phyloP scores from a whole-genome alignment of 2,329 filamentous ascomycete genomes.

The Tolypocladium ophioglossoides region DNA sequence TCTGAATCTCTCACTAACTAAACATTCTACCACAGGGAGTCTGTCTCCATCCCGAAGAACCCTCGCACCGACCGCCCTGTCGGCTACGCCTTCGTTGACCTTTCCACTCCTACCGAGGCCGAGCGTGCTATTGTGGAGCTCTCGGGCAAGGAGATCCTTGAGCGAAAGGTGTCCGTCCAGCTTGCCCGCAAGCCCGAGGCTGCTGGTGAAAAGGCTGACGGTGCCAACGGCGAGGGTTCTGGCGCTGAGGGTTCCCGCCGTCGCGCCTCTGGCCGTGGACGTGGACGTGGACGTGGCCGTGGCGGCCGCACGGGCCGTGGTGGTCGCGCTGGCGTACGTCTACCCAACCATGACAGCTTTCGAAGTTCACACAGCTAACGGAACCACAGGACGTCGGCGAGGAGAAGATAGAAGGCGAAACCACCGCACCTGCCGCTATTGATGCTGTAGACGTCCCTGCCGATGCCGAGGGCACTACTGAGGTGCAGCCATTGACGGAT shows the following conservation, averaged over 20 bases:
- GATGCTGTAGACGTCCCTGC: conserved; percentile 35
- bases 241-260: conserved; percentile 57
- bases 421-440: conserved; percentile 26
- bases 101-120: conserved; percentile 87
- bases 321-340: conserved; percentile 31
- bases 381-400: conserved; percentile 21
- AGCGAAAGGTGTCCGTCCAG: conserved; percentile 98
- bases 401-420: conserved; percentile 36
- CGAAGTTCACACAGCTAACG: not conserved
- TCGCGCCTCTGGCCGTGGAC: conserved; percentile 52
- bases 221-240: conserved; percentile 63
- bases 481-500: conserved; percentile 50
- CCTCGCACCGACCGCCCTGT: conserved; percentile 96
- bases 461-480: conserved; percentile 35
- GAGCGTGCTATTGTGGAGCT: conserved; percentile 92
- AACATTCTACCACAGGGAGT: conserved; percentile 57
- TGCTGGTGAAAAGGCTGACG: conserved; percentile 64
- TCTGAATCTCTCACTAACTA: conserved; percentile 13
- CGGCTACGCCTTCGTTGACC: conserved; percentile 97
- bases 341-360: not conserved
- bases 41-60: conserved; percentile 98
- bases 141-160: conserved; percentile 93
- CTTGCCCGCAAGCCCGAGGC: conserved; percentile 95
- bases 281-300: conserved; percentile 61
- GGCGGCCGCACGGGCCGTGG: conserved; percentile 53